Evolutionary conservation across 208 protist species (phyloP).

Genomic region (Crithidia sp.): DNA sequence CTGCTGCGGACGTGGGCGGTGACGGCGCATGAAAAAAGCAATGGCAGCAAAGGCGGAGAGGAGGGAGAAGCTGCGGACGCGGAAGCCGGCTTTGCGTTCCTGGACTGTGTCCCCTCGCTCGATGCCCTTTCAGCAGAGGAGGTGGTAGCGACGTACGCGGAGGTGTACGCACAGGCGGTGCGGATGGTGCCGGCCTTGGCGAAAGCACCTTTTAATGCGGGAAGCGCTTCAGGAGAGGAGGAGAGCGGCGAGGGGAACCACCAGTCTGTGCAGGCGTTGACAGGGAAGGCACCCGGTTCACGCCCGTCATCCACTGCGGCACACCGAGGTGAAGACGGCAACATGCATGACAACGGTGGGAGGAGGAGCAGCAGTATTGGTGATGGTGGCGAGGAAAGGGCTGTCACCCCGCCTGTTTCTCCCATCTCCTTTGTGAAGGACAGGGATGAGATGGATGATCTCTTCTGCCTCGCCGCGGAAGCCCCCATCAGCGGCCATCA

Average conservation of each 20-base stretch:
- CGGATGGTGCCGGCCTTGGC: conserved; percentile 36
- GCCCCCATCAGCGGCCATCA: no score
- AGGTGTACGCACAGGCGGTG: conserved; percentile 30
- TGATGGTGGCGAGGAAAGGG: not conserved
- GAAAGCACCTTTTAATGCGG: not conserved
- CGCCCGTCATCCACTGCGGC: no score
- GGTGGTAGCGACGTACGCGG: conserved; percentile 44
- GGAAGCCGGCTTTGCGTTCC: conserved; percentile 21
- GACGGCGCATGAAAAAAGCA: conserved; percentile 3
- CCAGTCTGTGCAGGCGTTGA: not conserved
- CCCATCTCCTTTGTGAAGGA: conserved; percentile 14
- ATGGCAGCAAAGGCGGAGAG: not conserved
- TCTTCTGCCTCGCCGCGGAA: conserved; percentile 15
- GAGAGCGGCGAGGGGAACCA: not conserved
- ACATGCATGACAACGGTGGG: not conserved
- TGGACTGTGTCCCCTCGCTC: conserved; percentile 41
- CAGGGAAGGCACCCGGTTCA: no score
- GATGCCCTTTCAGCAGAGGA: conserved; percentile 47
- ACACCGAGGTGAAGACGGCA: not conserved
- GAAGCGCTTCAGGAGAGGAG: not conserved
- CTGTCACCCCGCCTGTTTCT: conserved; percentile 25
- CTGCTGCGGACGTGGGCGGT: conserved; percentile 56
- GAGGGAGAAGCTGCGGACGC: not conserved
- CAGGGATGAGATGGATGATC: not conserved
- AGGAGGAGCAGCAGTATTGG: not conserved